Evolutionary conservation across 148 eudicot genomes (phyloP).

Genomic region (Amaranthus cruentus): DNA sequence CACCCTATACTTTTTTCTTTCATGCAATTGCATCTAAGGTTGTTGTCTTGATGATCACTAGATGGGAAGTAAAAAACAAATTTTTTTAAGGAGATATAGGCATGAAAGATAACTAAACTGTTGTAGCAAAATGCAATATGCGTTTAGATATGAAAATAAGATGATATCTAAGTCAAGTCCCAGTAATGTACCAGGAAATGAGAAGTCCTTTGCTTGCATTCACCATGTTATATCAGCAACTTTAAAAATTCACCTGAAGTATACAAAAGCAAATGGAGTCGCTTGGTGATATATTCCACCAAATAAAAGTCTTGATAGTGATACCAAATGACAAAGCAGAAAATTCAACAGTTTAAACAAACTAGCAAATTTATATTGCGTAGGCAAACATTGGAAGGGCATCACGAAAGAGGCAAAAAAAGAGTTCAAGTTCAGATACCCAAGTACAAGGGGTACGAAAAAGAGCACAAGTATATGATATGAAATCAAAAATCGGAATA

Average conservation of each 20-base stretch:
- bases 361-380: not conserved
- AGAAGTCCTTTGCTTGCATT: constrained; percentile 56
- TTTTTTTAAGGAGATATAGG: not conserved
- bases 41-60: not conserved
- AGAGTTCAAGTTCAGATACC: too few relatives aligned
- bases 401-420: too few relatives aligned
- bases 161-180: not conserved
- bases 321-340: not conserved
- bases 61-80: too few relatives aligned
- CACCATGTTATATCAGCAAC: constrained; percentile 35
- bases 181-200: constrained; percentile 48
- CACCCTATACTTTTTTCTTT: not conserved
- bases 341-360: not conserved
- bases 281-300: not conserved
- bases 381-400: too few relatives aligned
- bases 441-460: too few relatives aligned
- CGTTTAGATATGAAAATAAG: not conserved
- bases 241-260: constrained; percentile 20
- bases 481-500: too few relatives aligned
- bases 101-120: not conserved
- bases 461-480: too few relatives aligned
- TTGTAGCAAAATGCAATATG: not conserved
- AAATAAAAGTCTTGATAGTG: not conserved
- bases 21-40: not conserved
- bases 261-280: not conserved